Evolutionary conservation across 1,139 yeast genomes (phyloP).

Genomic region (Kluyveromyces sp.): DNA sequence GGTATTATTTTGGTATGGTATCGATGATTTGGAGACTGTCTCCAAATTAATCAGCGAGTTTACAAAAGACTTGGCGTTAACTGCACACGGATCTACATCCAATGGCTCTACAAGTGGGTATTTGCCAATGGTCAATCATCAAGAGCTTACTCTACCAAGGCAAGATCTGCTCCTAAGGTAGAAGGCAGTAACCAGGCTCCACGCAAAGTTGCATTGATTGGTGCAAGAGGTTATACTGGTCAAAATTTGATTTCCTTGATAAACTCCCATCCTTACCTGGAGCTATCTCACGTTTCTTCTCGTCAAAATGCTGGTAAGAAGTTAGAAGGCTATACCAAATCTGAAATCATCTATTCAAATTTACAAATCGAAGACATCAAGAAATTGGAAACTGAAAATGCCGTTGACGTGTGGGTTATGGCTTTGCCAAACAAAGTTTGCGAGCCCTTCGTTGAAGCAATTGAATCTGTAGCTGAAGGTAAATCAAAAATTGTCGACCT

Average conservation of each 20-base stretch:
- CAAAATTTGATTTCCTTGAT: constrained; percentile 83
- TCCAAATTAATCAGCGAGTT: constrained; percentile 61
- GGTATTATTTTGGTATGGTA: constrained; percentile 92
- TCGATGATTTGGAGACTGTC: constrained; percentile 54
- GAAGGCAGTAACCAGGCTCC: constrained; percentile 56
- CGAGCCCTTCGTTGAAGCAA: constrained; percentile 92
- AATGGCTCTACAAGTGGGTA: constrained; percentile 15
- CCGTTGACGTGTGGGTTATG: constrained; percentile 97
- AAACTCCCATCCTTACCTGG: constrained; percentile 79
- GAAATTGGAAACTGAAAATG: constrained; percentile 63
- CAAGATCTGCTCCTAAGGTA: constrained; percentile 61
- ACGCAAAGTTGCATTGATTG: constrained; percentile 77
- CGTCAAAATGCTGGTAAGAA: constrained; percentile 88
- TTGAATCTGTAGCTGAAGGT: constrained; percentile 51
- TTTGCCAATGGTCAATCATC: constrained; percentile 30
- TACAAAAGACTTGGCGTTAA: constrained; percentile 29
- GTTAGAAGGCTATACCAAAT: constrained; percentile 78
- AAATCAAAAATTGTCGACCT: constrained; percentile 80
- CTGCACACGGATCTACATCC: constrained; percentile 11
- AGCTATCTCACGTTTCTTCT: constrained; percentile 86
- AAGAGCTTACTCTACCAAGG: constrained; percentile 30
- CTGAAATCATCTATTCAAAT: constrained; percentile 72
- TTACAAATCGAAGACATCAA: constrained; percentile 81
- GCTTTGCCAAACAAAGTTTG: constrained; percentile 98
- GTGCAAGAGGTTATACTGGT: constrained; percentile 98